phyloP scores from a whole-genome alignment of 495 filamentous ascomycete genomes.

The Bombardia bombarda region DNA sequence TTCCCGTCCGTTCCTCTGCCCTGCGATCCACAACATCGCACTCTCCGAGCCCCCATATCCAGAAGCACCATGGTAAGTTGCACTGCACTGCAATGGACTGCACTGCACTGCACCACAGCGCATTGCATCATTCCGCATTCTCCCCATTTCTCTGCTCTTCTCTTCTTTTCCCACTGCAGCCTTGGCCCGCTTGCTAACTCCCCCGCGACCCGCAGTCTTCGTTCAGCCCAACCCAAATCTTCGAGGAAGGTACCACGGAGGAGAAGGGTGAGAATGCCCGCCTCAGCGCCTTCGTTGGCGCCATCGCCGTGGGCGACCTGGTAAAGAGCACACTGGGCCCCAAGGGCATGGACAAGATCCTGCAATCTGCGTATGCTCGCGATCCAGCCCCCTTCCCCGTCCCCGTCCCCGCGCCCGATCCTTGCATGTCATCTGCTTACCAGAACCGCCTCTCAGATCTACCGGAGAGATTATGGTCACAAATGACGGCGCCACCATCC shows the following conservation, averaged over 20 bases:
- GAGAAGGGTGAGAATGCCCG: slow-evolving; percentile 99
- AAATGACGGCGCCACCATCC: slow-evolving; percentile 95
- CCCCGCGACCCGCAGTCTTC: slow-evolving; percentile 36
- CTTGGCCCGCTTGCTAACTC: slow-evolving; percentile 4
- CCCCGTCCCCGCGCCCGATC: not conserved
- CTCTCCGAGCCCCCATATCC: not conserved
- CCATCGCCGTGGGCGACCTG: slow-evolving; percentile 92
- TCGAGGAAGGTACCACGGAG: slow-evolving; percentile 92
- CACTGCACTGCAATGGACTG: no score
- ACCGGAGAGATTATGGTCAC: slow-evolving; percentile 97
- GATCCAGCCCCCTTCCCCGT: not conserved
- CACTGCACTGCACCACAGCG: no score
- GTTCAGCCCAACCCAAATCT: slow-evolving; percentile 93
- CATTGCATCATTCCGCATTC: no score
- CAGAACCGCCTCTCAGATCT: slow-evolving; percentile 46
- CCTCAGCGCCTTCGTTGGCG: slow-evolving; percentile 91
- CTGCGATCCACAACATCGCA: not conserved
- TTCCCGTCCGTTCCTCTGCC: not conserved
- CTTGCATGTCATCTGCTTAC: slow-evolving; percentile 10
- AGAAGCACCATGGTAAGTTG: slow-evolving; percentile 1
- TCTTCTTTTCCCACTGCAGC: not conserved
- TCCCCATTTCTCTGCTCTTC: no score
- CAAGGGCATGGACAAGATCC: slow-evolving; percentile 99
- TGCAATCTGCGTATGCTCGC: slow-evolving; percentile 80
- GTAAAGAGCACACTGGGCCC: slow-evolving; percentile 96